These are phyloP conservation scores for Raffaelea albimanens DNA, from an alignment of 2,329 filamentous ascomycete genomes.

Conservation along the genomic window DNA sequence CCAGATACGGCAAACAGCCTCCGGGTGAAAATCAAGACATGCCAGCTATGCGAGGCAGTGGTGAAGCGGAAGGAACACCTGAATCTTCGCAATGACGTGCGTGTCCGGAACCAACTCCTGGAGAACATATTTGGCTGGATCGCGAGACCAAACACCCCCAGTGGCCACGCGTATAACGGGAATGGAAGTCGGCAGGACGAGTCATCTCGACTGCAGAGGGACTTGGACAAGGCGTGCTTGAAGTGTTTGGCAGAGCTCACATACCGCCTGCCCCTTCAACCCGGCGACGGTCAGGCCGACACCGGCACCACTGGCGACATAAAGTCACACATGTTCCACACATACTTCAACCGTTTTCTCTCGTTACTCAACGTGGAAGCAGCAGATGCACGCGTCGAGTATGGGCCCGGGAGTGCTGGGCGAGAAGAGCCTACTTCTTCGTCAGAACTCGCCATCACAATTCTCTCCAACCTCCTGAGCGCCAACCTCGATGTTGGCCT, in stretches of 20 bases:
- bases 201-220: slow-evolving; percentile 46
- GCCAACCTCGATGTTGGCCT: slow-evolving; percentile 64
- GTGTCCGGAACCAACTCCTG: slow-evolving; percentile 58
- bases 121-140: slow-evolving; percentile 64
- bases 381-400: slow-evolving; percentile 33
- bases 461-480: slow-evolving; percentile 59
- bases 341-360: slow-evolving; percentile 61
- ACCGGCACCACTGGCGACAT: slow-evolving; percentile 55
- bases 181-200: slow-evolving; percentile 43
- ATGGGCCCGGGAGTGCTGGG: slow-evolving; percentile 21
- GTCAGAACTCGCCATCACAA: slow-evolving; percentile 56
- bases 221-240: slow-evolving; percentile 57
- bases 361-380: slow-evolving; percentile 53
- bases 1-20: slow-evolving; percentile 46
- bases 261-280: slow-evolving; percentile 56
- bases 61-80: slow-evolving; percentile 58
- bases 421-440: slow-evolving; percentile 46
- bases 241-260: slow-evolving; percentile 57
- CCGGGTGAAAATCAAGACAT: slow-evolving; percentile 60
- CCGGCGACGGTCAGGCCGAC: slow-evolving; percentile 55
- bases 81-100: slow-evolving; percentile 59
- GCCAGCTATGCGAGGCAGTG: slow-evolving; percentile 56
- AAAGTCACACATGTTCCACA: slow-evolving; percentile 63
- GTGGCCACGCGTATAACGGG: slow-evolving; percentile 29
- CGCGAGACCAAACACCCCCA: slow-evolving; percentile 46